Conservation (phyloP, 1,139 yeast species). For the Nakaseomyces bracarensis region DNA sequence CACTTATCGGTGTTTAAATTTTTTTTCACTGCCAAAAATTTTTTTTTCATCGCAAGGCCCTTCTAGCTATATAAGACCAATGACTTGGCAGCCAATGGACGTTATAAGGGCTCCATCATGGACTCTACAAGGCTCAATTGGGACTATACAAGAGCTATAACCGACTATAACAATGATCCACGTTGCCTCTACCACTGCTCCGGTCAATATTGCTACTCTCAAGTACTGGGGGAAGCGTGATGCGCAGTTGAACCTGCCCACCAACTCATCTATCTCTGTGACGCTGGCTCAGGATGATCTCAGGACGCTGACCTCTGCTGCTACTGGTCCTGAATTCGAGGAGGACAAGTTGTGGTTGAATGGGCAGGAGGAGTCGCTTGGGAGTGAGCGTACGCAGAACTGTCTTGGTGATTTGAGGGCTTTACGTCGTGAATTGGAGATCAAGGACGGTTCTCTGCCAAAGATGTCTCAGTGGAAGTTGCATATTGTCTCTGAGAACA, state of each 20-base stretch:
- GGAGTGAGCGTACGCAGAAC: constrained; percentile 65
- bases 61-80: too few species aligned
- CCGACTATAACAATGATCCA: constrained; percentile 47
- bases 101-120: too few species aligned
- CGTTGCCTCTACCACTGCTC: constrained; percentile 85
- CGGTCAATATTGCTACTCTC: constrained; percentile 93
- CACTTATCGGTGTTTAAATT: constrained; percentile 2
- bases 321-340: constrained; percentile 49
- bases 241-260: constrained; percentile 76
- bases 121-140: too few species aligned
- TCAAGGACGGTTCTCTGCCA: constrained; percentile 43
- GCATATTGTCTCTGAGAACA: constrained; percentile 85
- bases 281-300: constrained; percentile 85
- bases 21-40: background rate
- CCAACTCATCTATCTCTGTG: constrained; percentile 91
- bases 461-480: constrained; percentile 57
- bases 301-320: constrained; percentile 83
- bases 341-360: constrained; percentile 77
- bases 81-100: too few species aligned
- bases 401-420: constrained; percentile 69
- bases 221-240: constrained; percentile 99
- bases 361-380: constrained; percentile 60
- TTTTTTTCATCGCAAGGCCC: background rate
- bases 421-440: constrained; percentile 53
- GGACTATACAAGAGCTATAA: too few species aligned